Evolutionary conservation across 1,284 basidiomycete species (phyloP), one percentile per base, ranked within the genome.

Genomic region (Apiotrichum porosum): DNA sequence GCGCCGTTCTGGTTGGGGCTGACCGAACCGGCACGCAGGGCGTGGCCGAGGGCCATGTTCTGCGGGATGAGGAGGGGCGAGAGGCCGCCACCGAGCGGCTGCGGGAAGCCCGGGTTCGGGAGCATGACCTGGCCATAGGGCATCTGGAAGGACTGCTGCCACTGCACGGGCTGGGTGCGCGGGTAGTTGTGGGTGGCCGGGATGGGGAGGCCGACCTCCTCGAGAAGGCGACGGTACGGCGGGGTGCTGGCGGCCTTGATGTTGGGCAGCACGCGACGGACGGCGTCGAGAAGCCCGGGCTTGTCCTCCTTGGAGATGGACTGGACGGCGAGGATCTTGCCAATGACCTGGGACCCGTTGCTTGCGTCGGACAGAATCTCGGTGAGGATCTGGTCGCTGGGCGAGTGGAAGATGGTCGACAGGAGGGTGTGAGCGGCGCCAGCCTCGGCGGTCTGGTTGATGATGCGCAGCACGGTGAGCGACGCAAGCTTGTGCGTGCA

Each of bases 401-500:
- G 82, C 2, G 90, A 93, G 30, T 81, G 81, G 78, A 93, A 93
- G 59, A 94, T 75, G 3, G 88, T 85, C 47, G 87, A 83, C 42
- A 91, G 83, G 42, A 93, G 60, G 9, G 60, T 84, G 61, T 86
- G 83, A 47, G 76, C 80, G 12, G 89, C 92, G 36, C 85, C 81
- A 0, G 85, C 83, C 68, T 93, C 90, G 28, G 84, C 83, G 72
- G 89, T 91, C 72, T 94, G 90, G 64, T 93, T 92, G 65, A 93
- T 84, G 60, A 93, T 87, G 60, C 93, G 81, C 56, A 97, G 78
- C 31, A 98, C 89, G 0, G 93, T 95, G 57, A 92, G 79, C 1
- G 90, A 94, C 0, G 95, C 94, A 52, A 98, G 75, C 76, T 98
- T 98, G 78, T 99, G 95, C 1, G 93, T 97, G 76, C 93, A 97